Base-by-base conservation (phyloP, 2,329 filamentous ascomycete species). In the Aspergillus sergii region DNA sequence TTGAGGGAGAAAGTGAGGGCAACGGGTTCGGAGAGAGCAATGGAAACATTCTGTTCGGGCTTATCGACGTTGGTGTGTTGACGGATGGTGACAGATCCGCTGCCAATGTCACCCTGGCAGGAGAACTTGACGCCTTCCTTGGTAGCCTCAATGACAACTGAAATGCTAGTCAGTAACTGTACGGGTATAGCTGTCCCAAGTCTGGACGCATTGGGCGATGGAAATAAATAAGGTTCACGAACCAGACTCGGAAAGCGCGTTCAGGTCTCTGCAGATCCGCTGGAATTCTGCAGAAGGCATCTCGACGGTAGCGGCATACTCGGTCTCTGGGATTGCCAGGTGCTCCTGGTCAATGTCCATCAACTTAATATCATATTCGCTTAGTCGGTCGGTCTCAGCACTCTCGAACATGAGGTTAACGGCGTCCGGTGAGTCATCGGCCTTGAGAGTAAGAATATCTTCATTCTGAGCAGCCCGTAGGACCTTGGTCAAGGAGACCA, bases 271-370 rank as follows among this genome's bases (percentile, higher is more conserved):
- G 83, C 93, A 96, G 80, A 99, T 99, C 72, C 94, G 91, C 82
- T 92, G 91, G 82, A 99, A 98, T 82, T 99, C 95, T 55, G 84
- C 79, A 39, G 91, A 88, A 16, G 95, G 94, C 92, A 99, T 93
- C 60, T 87, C 84, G 68, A 99, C 92, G 21, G 91, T 95, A 55
- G 95, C 91, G 45, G 93, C 91, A 77, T 99, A 99, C 75, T 99
- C 95, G n/a, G 96, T 99, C 74, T 99, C 94, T 19, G 95, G 95
- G 73, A 99, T 99, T 67, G 95, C 95, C 81, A 99, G 84, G 80
- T 99, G 95, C 86, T 99, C 95, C 84, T 99, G 96, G 82, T 99
- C 95, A 80, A 99, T 99, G 79, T 99, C 95, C 95, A 99, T 99
- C 79, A 99, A 89, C 87, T 99, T 99, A 82, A 99, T 91, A 81